Percentiles rank a stretch among this genome's conserved stretches.
phyloP scores from a whole-genome alignment of 257 asterid species.

The Gentiana dahurica region DNA sequence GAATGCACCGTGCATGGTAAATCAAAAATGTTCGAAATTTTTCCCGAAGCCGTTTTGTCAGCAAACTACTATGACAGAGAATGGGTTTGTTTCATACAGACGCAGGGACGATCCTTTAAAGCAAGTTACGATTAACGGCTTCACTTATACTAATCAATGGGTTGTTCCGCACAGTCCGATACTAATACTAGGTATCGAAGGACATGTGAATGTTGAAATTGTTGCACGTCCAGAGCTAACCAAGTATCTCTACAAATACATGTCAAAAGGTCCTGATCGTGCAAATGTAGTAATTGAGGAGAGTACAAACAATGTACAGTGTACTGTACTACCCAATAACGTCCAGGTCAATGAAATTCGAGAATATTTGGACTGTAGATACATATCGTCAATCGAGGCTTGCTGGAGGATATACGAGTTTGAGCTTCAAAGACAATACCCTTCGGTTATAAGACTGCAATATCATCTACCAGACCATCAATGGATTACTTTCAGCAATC shows the following conservation, averaged over 20 bases:
- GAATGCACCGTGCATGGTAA: constrained; percentile 6
- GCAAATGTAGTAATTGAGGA: not conserved
- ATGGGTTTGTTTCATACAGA: constrained; percentile 3
- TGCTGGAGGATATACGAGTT: constrained; percentile 6
- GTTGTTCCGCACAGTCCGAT: not conserved
- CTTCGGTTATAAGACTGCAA: not conserved
- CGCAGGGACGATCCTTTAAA: not conserved
- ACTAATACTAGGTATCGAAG: not conserved
- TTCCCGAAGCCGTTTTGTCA: not conserved
- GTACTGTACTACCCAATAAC: not conserved
- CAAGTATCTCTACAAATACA: constrained; percentile 9
- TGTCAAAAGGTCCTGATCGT: constrained; percentile 1
- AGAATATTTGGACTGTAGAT: not conserved
- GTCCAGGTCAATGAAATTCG: not conserved
- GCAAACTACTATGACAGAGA: not conserved
- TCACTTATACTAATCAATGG: not conserved
- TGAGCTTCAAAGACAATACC: constrained; percentile 1
- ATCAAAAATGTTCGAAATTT: constrained; percentile 1
- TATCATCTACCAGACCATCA: constrained; percentile 1
- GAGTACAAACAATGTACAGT: not conserved
- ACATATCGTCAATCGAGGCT: not conserved
- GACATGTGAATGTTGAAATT: not conserved
- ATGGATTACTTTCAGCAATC: not conserved
- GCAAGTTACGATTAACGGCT: not conserved
- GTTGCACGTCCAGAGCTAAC: not conserved